These are phyloP conservation scores for Crithidia sp. DNA, from an alignment of 208 protist genomes.

Conservation along the genomic window DNA sequence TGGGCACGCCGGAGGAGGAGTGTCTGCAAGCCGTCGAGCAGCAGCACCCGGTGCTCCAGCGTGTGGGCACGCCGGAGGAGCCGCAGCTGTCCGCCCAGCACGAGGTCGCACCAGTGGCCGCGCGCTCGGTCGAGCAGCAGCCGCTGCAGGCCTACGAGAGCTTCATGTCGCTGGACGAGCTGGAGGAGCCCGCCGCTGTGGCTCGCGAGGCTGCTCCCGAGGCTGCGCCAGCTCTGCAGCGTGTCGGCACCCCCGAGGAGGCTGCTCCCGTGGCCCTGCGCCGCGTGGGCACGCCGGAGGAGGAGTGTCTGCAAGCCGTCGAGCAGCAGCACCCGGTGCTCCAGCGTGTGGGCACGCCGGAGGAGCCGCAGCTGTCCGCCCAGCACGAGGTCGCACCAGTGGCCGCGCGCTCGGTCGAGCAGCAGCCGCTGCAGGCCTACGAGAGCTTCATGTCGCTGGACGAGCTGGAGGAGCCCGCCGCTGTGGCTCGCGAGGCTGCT, in stretches of 20 bases:
- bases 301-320: no score
- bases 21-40: no score
- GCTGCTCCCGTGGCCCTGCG: no score
- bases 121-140: neutral
- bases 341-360: no score
- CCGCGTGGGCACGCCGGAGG: no score
- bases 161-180: constrained; percentile 19
- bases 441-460: constrained; percentile 16
- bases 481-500: neutral
- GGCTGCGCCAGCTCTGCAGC: neutral
- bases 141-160: constrained; percentile 20
- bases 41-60: no score
- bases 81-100: neutral
- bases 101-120: neutral
- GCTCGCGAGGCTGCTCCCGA: neutral
- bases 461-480: no score
- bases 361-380: no score
- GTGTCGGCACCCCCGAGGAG: neutral
- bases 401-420: no score
- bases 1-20: constrained; percentile 1
- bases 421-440: neutral
- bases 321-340: no score
- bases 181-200: neutral
- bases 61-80: neutral
- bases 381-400: no score